Base-by-base conservation (phyloP, 139 green algal genomes). In the Pseudopediastrum boryanum region DNA sequence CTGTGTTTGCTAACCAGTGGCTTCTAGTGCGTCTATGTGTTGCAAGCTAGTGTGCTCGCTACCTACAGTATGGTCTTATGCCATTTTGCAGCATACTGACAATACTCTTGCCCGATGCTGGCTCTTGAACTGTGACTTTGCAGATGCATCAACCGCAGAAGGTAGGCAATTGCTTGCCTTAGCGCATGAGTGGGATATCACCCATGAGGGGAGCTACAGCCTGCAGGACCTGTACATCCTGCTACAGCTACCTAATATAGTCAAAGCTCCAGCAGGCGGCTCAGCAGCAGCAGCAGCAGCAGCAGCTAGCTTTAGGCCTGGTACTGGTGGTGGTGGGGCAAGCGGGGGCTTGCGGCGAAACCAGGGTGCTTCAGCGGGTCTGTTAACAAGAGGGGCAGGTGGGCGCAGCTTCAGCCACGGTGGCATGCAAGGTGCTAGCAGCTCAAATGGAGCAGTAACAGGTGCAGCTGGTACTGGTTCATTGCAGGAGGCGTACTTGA, bases 121-220 rank as follows among this genome's bases (percentile, higher is more conserved):
- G 16, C 25, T 27, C 8, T 39, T n/a, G 4, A 25, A 29, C n/a
- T 36, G n/a, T 80, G 42, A 33, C 46, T 39, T n/a, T 74, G 16
- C 76, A 90, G 85, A 88, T 65, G 61, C 88, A 73, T 76, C 51
- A 27, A 72, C 85, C n/a, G 77, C 43, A 21, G 86, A 90, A 78
- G 78, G 83, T 1, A 67, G 74, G 31, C 84, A 86, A 78, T 70
- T 90, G 74, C 80, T 88, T 58, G 72, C 77, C 23, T 75, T 83
- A 70, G 69, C 88, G 58, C 83, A 88, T 61, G 77, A 86, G 41
- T 90, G 83, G 83, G 86, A 90, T 61, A 25, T 88, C n/a, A 13
- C 46, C 8, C 80, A 83, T 38, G 78, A 80, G 21, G 42, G 12
- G 1, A 43, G 48, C 9, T 33, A 73, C 61, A 72, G 31, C 44